Evolutionary conservation across 768 basidiomycete species (phyloP).

Genomic region (Trametes punicea): DNA sequence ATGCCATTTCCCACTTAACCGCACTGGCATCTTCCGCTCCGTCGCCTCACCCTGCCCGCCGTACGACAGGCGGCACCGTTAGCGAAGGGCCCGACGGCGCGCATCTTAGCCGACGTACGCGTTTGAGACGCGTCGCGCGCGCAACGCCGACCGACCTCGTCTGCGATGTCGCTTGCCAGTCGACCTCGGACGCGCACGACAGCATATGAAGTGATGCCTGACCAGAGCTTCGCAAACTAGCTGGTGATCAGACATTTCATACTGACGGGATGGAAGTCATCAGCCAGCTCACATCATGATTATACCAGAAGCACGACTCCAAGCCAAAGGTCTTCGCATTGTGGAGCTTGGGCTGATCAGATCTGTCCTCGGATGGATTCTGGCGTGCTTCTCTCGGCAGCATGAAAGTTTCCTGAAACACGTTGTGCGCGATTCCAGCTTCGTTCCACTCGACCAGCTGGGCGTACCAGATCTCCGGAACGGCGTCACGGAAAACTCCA

Average conservation of each 20-base stretch:
- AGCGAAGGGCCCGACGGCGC: background rate
- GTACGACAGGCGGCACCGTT: background rate
- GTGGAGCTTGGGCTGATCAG: constrained; percentile 9
- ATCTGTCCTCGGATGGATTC: constrained; percentile 4
- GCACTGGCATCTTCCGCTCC: background rate
- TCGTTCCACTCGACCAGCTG: background rate
- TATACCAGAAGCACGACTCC: background rate
- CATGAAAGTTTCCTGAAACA: constrained; percentile 11
- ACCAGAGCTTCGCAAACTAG: background rate
- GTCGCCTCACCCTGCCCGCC: background rate
- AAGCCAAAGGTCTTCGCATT: background rate
- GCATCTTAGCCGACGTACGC: constrained; percentile 5
- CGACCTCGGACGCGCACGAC: background rate
- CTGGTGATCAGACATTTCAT: background rate
- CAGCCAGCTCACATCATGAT: background rate
- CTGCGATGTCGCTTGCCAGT: too few relatives aligned
- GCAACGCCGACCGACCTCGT: background rate
- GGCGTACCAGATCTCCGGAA: background rate
- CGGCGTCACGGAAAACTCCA: background rate
- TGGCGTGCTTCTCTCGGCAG: constrained; percentile 13
- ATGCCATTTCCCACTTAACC: background rate
- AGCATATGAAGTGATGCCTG: background rate
- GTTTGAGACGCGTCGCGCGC: background rate
- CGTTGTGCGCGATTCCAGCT: background rate
- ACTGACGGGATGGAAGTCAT: constrained; percentile 12